Evolutionary conservation across 2,329 filamentous ascomycete genomes (phyloP).

Genomic region (Cercospora janseana): DNA sequence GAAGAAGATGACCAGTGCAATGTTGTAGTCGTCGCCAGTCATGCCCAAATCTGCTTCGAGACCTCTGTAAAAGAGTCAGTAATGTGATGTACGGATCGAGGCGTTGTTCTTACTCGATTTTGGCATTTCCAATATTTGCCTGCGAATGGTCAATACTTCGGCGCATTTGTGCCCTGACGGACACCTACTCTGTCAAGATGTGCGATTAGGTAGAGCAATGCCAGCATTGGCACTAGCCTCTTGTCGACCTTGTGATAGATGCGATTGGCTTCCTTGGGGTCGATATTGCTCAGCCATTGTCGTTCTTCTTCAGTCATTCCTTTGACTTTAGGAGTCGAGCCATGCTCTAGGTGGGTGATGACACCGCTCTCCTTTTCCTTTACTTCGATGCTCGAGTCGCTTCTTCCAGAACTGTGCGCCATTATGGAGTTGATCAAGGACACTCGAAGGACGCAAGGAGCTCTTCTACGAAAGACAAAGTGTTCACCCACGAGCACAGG

Average conservation of each 20-base stretch:
- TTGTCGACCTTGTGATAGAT: constrained; percentile 40
- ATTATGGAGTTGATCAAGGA: constrained; percentile 1
- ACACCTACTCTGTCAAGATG: constrained; percentile 41
- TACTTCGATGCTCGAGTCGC: constrained; percentile 9
- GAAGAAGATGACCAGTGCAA: constrained; percentile 54
- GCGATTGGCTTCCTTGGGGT: constrained; percentile 31
- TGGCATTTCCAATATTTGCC: constrained; percentile 56
- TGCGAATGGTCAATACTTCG: constrained; percentile 23
- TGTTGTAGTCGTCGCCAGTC: constrained; percentile 49
- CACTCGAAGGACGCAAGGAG: too few relatives aligned
- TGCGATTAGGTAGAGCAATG: constrained; percentile 46
- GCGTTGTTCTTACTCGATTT: constrained; percentile 41
- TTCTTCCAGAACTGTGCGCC: constrained; percentile 14
- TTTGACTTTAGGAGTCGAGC: constrained; percentile 16
- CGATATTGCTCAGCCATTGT: constrained; percentile 27
- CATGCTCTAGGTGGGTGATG: constrained; percentile 19
- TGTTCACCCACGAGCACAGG: too few relatives aligned
- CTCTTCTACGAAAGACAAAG: too few relatives aligned
- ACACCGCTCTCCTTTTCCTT: constrained; percentile 26
- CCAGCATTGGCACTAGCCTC: constrained; percentile 28
- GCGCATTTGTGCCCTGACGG: not conserved
- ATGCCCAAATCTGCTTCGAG: constrained; percentile 48
- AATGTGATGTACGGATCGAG: not conserved
- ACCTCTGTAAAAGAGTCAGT: constrained; percentile 31
- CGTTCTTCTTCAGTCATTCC: constrained; percentile 27